Conservation (phyloP, 2,329 filamentous ascomycete species). For the Aspergillus niger region DNA sequence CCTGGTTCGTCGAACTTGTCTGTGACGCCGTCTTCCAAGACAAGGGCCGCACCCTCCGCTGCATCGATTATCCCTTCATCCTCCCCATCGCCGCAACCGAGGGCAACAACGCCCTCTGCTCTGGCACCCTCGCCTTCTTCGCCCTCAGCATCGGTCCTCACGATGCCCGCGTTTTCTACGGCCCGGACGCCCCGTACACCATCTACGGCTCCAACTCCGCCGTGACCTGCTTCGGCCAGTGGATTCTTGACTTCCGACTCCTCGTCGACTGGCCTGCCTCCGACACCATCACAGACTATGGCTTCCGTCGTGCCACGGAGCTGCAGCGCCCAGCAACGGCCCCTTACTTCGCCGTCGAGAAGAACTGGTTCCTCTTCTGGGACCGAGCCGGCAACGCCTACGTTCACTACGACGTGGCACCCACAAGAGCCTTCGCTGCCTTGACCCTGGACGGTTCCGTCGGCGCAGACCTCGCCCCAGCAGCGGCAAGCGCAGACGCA, state of each 20-base stretch:
- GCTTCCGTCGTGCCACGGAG: conserved; percentile 52
- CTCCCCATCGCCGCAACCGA: conserved; percentile 53
- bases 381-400: conserved; percentile 51
- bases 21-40: conserved; percentile 55
- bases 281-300: conserved; percentile 29
- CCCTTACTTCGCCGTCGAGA: conserved; percentile 53
- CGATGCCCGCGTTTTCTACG: conserved; percentile 61
- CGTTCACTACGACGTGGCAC: conserved; percentile 57
- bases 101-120: conserved; percentile 47
- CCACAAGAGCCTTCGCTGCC: conserved; percentile 53
- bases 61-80: conserved; percentile 43
- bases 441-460: conserved; percentile 50
- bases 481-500: conserved; percentile 42
- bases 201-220: conserved; percentile 60
- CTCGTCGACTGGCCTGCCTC: conserved; percentile 49
- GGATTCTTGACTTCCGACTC: conserved; percentile 56
- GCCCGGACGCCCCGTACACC: conserved; percentile 53
- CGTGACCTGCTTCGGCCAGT: conserved; percentile 60
- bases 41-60: conserved; percentile 35
- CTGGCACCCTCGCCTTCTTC: conserved; percentile 47
- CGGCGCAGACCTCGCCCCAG: conserved; percentile 50
- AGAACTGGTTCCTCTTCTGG: conserved; percentile 67
- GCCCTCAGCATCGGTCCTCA: conserved; percentile 56
- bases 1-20: conserved; percentile 49
- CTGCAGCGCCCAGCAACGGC: conserved; percentile 49